A percentile compares a stretch with the other conserved stretches of the same genome.
phyloP scores from a whole-genome alignment of 352 stramenopile genomes.

The Phytophthora citrophthora region DNA sequence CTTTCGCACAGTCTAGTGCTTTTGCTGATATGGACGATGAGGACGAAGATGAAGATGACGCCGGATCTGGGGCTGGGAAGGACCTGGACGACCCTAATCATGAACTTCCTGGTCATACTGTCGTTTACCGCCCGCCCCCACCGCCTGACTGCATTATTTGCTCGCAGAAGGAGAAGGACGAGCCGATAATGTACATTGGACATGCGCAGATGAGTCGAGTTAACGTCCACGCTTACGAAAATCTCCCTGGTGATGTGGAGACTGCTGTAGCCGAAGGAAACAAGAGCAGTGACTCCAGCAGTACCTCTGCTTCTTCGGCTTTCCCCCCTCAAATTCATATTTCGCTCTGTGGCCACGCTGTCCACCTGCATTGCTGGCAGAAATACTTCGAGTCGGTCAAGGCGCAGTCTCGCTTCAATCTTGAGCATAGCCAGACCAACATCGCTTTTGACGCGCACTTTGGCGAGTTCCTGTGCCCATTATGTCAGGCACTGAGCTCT shows the following conservation, averaged over 20 bases:
- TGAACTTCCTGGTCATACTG: constrained; percentile 33
- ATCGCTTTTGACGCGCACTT: constrained; percentile 88
- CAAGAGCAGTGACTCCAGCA: constrained; percentile 7
- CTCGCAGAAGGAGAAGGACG: constrained; percentile 82
- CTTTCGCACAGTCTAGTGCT: constrained; percentile 72
- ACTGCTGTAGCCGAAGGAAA: constrained; percentile 27
- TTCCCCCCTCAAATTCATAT: constrained; percentile 78
- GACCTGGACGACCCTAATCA: constrained; percentile 25
- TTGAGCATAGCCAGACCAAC: constrained; percentile 78
- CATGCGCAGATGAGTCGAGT: constrained; percentile 79
- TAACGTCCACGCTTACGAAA: constrained; percentile 54
- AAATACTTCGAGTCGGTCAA: constrained; percentile 91
- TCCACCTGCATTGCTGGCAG: constrained; percentile 89
- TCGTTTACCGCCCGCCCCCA: constrained; percentile 71
- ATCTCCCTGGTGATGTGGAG: constrained; percentile 44
- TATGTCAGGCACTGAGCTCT: constrained; percentile 93
- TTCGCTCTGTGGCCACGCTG: constrained; percentile 89
- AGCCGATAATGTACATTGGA: constrained; percentile 88
- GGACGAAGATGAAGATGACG: constrained; percentile 56
- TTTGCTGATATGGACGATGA: constrained; percentile 80
- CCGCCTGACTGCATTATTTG: constrained; percentile 88
- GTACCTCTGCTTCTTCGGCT: constrained; percentile 20
- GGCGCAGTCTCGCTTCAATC: constrained; percentile 70
- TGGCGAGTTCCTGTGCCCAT: constrained; percentile 90
- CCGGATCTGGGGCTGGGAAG: constrained; percentile 29